Evolutionary conservation across 768 basidiomycete genomes (phyloP).

Genomic region (Candolleomyces aberdarensis): DNA sequence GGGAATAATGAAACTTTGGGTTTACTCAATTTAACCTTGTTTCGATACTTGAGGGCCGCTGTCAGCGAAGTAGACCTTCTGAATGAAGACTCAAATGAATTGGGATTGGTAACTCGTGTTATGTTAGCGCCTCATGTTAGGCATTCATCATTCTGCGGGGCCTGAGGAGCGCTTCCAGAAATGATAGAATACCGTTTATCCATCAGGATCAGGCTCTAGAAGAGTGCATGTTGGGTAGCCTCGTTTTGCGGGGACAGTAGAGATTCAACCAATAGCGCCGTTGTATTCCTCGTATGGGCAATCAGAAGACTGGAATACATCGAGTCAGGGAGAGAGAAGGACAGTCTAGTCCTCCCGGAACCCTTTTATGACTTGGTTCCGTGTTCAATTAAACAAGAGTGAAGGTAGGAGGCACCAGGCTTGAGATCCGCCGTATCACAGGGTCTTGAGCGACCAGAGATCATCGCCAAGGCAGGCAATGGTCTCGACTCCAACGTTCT

Average conservation of each 20-base stretch:
- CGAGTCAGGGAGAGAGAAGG: neutral
- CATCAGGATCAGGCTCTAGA: neutral
- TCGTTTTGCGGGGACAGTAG: neutral
- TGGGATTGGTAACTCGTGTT: neutral
- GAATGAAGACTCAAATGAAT: neutral
- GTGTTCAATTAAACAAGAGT: neutral
- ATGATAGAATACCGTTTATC: neutral
- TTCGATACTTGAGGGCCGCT: too few species aligned
- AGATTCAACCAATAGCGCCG: neutral
- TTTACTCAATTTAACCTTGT: neutral
- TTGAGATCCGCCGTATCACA: conserved; percentile 35
- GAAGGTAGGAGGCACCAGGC: too few species aligned
- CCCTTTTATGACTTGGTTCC: neutral
- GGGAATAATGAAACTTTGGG: neutral
- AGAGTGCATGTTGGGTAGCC: neutral
- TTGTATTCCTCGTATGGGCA: conserved; percentile 3
- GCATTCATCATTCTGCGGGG: neutral
- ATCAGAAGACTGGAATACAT: neutral
- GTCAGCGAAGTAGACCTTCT: too few species aligned
- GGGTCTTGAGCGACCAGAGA: conserved; percentile 66
- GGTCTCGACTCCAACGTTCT: conserved; percentile 87
- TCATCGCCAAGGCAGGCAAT: conserved; percentile 87
- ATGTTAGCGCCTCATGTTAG: neutral
- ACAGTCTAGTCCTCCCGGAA: neutral
- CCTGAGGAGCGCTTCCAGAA: neutral